These are phyloP conservation scores for Nakazawaea holstii DNA, from an alignment of 805 yeast species.

Conservation along the genomic window DNA sequence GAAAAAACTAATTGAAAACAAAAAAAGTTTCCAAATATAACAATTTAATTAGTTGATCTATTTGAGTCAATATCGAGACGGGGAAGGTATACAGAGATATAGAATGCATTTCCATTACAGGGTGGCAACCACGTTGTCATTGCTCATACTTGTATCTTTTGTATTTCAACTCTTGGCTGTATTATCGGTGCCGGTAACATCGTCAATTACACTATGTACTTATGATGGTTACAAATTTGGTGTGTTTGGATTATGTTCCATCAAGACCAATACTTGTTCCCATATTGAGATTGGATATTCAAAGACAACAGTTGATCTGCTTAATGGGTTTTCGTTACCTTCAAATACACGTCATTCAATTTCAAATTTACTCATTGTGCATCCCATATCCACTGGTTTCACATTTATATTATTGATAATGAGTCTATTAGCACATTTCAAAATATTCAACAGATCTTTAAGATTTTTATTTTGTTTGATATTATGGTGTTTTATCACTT, in stretches of 20 bases:
- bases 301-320: slow-evolving; percentile 24
- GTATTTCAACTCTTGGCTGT: slow-evolving; percentile 56
- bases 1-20: neutral
- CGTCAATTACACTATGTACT: slow-evolving; percentile 40
- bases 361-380: slow-evolving; percentile 59
- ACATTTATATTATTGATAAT: slow-evolving; percentile 40
- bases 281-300: slow-evolving; percentile 38
- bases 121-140: slow-evolving; percentile 8
- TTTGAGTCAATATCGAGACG: no score
- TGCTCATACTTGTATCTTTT: slow-evolving; percentile 42
- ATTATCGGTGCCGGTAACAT: slow-evolving; percentile 55
- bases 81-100: no score
- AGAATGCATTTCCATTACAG: slow-evolving; percentile 11
- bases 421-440: slow-evolving; percentile 34
- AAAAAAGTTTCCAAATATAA: neutral
- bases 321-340: slow-evolving; percentile 44
- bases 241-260: slow-evolving; percentile 61
- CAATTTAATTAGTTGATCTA: neutral
- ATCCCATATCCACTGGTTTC: slow-evolving; percentile 57
- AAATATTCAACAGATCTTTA: slow-evolving; percentile 26
- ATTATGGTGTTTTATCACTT: slow-evolving; percentile 60
- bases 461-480: slow-evolving; percentile 45
- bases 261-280: slow-evolving; percentile 31
- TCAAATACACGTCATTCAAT: slow-evolving; percentile 54
- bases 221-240: slow-evolving; percentile 53